These are phyloP conservation scores for Russula sp. DNA, from an alignment of 768 basidiomycete species.

Conservation along the genomic window DNA sequence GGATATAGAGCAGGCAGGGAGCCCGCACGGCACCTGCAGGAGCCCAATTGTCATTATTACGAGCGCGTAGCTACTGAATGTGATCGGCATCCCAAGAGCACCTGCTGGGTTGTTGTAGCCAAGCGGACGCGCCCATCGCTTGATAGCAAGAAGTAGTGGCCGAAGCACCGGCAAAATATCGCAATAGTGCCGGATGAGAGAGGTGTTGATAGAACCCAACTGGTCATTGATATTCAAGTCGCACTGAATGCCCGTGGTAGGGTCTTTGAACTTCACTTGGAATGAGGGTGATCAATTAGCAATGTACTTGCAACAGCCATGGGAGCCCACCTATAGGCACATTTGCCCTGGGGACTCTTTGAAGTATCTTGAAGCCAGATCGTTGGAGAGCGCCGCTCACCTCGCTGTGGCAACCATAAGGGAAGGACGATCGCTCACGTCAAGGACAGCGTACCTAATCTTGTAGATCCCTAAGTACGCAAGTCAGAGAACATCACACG, in stretches of 20 bases:
- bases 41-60: conserved; percentile 55
- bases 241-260: conserved; percentile 36
- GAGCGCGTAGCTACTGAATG: conserved; percentile 59
- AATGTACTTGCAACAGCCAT: neutral
- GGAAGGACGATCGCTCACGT: too few relatives aligned
- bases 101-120: conserved; percentile 44
- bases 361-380: conserved; percentile 31
- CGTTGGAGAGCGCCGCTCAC: conserved; percentile 30
- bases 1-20: neutral
- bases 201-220: conserved; percentile 47
- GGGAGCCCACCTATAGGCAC: conserved; percentile 35
- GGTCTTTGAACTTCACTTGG: conserved; percentile 49
- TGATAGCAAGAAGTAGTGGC: conserved; percentile 43
- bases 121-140: conserved; percentile 53
- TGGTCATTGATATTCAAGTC: conserved; percentile 63
- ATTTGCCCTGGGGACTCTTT: conserved; percentile 27
- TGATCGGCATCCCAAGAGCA: conserved; percentile 22
- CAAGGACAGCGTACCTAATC: conserved; percentile 25
- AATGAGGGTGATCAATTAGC: conserved; percentile 8
- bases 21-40: conserved; percentile 42
- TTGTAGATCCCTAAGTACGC: conserved; percentile 30
- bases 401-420: conserved; percentile 25
- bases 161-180: conserved; percentile 39
- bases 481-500: neutral
- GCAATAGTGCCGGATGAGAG: conserved; percentile 48